Evolutionary conservation across 768 basidiomycete genomes (phyloP), one percentile per base, ranked within the genome.

Genomic region (Rhodotorula babjevae): DNA sequence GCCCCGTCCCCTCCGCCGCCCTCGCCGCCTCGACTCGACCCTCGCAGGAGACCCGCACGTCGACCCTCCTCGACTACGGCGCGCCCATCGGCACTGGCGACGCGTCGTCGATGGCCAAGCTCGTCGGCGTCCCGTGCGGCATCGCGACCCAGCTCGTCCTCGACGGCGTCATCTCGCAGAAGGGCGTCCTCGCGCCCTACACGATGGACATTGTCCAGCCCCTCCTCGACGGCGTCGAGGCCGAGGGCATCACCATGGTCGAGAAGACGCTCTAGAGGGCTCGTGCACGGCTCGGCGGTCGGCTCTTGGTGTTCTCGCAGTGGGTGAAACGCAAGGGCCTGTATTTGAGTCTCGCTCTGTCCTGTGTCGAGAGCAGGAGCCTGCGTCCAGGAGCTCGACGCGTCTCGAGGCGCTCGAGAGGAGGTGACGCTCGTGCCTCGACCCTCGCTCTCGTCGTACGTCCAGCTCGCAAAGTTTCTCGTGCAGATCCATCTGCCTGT

Each of bases 81-180:
- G 62, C 50, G 27, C 62, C 61, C 31, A 31, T n/a, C 15, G 61
- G 61, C 31, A 33, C 47, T 11, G 79, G 59, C 92, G 92, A 2
- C 85, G 90, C 64, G 78, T 91, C 90, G 29, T 92, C 93, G 19
- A 16, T 62, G 61, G 47, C 47, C 31, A 36, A 96, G 46, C 89
- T 90, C 36, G 95, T 98, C 61, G 95, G 95, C 70, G 80, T 97
- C 21, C 95, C 95, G 1, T 94, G 92, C 79, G 95, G 94, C 74
- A 90, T 97, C 78, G 94, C 96, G 3, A 87, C 88, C 0, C 93
- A 97, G 84, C 85, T 93, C 73, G 87, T 99, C 36, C 84, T 99
- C 60, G 93, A 97, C 77, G 93, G 93, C 74, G 86, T 87, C 58
- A 82, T 97, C 79, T 86, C 82, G 73, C 86, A 84, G 50, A 87